Base-by-base conservation (phyloP, 2,329 filamentous ascomycete genomes). In the Pseudogymnoascus sp. region DNA sequence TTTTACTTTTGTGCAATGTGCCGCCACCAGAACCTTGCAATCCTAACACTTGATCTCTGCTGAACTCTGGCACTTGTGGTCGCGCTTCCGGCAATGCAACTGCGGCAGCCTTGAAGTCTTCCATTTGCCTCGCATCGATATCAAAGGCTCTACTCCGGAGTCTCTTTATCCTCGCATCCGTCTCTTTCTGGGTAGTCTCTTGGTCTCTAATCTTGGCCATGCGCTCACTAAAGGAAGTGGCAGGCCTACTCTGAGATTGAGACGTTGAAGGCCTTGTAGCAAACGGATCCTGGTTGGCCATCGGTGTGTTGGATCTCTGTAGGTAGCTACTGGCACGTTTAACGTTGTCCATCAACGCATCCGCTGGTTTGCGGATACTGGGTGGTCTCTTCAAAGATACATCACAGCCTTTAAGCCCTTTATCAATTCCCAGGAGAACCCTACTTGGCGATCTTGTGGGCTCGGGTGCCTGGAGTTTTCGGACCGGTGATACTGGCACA, bases 381-480 rank as follows among this genome's bases (percentile, higher is more conserved):
- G 85, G 79, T 2, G 57, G 57, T 65, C 90, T 81, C 73, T 90
- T 94, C 28, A 97, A 76, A 2, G 92, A 97, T 32, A 97, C 80
- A 68, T 97, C 91, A 62, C 84, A 84, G 1, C 87, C 91, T 67
- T 81, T 88, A 35, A 92, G 76, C 1, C 91, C 91, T 71, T 96
- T 95, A 74, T 96, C 92, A 64, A 97, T 95, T 4, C 94, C 93
- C 14, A 97, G 74, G 16, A 91, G 74, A 12, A 94, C 83, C 63
- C 92, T 81, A 60, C 88, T 88, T 1, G 94, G 93, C 1, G 92
- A 97, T 25, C 81, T 84, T 35, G 85, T 86, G 6, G 57, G 57
- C 14, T 76, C 69, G 1, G 78, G 70, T 12, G 77, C 73, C 72
- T 79, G 74, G 67, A 78, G 66, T 76, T 84, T 73, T 75, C 80